Evolutionary conservation across 2,329 filamentous ascomycete genomes (phyloP), one percentile per base, ranked within the genome.

Genomic region (Dactylellina cionopaga): DNA sequence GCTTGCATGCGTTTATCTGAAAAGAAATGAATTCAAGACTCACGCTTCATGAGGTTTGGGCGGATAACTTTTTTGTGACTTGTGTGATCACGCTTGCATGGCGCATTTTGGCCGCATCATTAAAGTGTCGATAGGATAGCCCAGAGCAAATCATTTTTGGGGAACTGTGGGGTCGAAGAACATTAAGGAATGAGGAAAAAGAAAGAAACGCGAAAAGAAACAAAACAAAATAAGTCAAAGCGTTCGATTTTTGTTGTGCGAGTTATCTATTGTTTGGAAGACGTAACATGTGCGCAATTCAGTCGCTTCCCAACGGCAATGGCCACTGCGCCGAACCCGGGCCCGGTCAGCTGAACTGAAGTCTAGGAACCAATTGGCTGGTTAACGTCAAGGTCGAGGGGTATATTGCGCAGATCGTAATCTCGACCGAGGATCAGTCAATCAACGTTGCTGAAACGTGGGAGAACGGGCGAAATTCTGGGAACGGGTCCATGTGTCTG

Each of bases 231-330:
- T 25, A n/a, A 25, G 51, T 58, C 58, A 51, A 43, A 58, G 58
- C 66, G 66, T 64, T 24, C 51, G 19, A 27, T 11, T 37, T 41
- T 4, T n/a, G 33, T 33, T 55, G 15, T 55, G 51, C 41, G 51
- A 55, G 39, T 55, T 27, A 55, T 52, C 22, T n/a, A 55, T 71
- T 52, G 58, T 71, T 54, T 58, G 43, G 59, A 72, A 72, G 59
- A 65, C 68, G 68, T 72, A 72, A 72, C 44, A 72, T 65, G 68
- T 72, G 68, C 68, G 68, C 59, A 72, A 72, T 72, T 63, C 68
- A 68, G 63, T 68, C 63, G 63, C 63, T 54, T 25, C 15, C 17
- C n/a, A 46, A 52, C 15, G n/a, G 39, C n/a, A 33, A 25, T 41
- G 63, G 29, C 54, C 52, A 58, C 43, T 68, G 46, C 13, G 17